These are phyloP conservation scores for Phalaenopsis hybrid DNA, from an alignment of 116 monocot species.

Conservation along the genomic window DNA sequence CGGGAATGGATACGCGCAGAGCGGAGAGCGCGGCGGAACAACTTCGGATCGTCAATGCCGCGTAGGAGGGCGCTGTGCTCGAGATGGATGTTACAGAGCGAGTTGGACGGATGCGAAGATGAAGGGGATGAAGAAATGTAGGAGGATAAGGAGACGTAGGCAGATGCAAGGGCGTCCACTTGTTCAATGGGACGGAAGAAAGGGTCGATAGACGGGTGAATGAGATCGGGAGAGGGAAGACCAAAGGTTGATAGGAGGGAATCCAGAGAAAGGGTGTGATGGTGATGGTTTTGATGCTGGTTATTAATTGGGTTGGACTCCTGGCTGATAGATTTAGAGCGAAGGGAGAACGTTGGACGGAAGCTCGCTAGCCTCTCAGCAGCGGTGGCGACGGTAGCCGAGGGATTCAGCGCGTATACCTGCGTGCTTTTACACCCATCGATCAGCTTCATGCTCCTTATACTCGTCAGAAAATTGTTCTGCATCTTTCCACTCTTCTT, in stretches of 20 bases:
- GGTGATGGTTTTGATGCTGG: constrained; percentile 16
- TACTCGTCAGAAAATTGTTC: constrained; percentile 82
- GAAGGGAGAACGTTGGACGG: constrained; percentile 36
- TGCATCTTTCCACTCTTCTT: constrained; percentile 38
- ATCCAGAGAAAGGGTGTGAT: constrained; percentile 20
- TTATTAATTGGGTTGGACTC: not conserved
- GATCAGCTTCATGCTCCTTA: constrained; percentile 78
- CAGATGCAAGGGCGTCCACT: constrained; percentile 47
- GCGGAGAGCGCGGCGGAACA: constrained; percentile 40
- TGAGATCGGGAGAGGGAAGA: constrained; percentile 63
- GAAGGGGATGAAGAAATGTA: not conserved
- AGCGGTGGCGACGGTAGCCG: constrained; percentile 6
- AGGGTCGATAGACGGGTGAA: constrained; percentile 79
- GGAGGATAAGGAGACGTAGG: constrained; percentile 31
- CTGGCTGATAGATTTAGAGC: constrained; percentile 26
- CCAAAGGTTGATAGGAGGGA: constrained; percentile 64
- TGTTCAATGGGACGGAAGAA: constrained; percentile 71
- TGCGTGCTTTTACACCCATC: constrained; percentile 76
- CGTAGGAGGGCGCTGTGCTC: constrained; percentile 65
- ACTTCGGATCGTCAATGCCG: constrained; percentile 37
- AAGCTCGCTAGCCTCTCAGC: constrained; percentile 11
- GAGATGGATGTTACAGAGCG: constrained; percentile 55
- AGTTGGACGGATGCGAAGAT: not conserved
- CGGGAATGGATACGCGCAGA: constrained; percentile 47
- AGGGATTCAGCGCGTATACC: constrained; percentile 47